Conservation (phyloP, 257 asterid species). For the Lithospermum erythrorhizon region DNA sequence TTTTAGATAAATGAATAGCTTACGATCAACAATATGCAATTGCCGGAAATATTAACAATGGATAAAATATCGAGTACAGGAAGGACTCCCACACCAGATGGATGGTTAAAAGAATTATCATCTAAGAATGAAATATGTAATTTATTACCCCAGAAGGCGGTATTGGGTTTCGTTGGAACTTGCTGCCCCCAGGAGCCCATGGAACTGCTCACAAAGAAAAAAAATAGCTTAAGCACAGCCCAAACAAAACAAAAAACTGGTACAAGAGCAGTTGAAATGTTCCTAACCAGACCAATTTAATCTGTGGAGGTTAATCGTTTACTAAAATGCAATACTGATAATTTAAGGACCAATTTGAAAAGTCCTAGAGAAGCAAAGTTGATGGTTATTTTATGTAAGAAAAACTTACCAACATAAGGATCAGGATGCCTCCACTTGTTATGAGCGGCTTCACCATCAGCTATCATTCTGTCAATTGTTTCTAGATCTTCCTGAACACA, state of each 20-base stretch:
- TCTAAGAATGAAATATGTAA: not conserved
- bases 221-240: not conserved
- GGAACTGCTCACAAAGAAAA: conserved; percentile 51
- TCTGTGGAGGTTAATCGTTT: too few species aligned
- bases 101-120: too few species aligned
- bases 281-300: too few species aligned
- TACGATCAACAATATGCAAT: too few species aligned
- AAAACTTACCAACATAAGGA: conserved; percentile 73
- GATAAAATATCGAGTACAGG: not conserved
- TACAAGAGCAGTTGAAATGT: too few species aligned
- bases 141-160: conserved; percentile 86
- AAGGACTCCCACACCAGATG: not conserved
- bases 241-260: not conserved
- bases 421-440: conserved; percentile 91
- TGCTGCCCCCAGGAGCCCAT: conserved; percentile 99
- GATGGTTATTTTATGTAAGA: not conserved
- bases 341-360: too few species aligned
- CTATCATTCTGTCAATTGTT: conserved; percentile 68
- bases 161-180: conserved; percentile 80
- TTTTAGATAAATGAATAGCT: not conserved
- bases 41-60: too few species aligned
- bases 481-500: conserved; percentile 66
- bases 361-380: too few species aligned
- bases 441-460: conserved; percentile 56
- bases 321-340: too few species aligned